Evolutionary conservation across 2,329 filamentous ascomycete species (phyloP).

Genomic region (Zasmidium cellare): DNA sequence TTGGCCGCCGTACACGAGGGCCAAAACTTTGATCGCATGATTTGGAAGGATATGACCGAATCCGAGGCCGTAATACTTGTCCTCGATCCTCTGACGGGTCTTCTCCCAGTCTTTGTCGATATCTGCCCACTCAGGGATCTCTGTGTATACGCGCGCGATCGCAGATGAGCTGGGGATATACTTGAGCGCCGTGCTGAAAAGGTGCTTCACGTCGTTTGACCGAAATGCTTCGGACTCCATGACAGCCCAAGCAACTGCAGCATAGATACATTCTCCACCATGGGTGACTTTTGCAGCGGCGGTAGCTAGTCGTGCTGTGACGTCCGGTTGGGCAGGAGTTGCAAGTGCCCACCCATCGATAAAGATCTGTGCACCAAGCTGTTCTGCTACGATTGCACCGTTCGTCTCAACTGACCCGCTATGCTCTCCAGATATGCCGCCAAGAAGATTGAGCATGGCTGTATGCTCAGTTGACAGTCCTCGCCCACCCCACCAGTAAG

Average conservation of each 20-base stretch:
- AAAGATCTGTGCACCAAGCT: conserved; percentile 6
- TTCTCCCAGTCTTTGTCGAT: neutral
- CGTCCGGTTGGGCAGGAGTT: neutral
- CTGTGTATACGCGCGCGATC: neutral
- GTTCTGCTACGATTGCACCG: conserved; percentile 1
- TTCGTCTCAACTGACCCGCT: conserved; percentile 2
- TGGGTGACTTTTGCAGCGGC: conserved; percentile 5
- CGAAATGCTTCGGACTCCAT: conserved; percentile 7
- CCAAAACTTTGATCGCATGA: conserved; percentile 2
- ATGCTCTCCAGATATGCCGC: neutral
- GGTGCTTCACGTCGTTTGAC: neutral
- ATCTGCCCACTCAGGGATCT: neutral
- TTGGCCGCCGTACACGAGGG: conserved; percentile 3
- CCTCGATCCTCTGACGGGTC: conserved; percentile 4
- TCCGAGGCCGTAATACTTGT: neutral
- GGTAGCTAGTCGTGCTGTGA: neutral
- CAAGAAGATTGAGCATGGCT: conserved; percentile 1
- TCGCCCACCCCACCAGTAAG: conserved; percentile 6
- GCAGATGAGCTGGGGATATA: neutral
- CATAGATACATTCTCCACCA: conserved; percentile 4
- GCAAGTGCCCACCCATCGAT: conserved; percentile 7
- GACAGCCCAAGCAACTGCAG: conserved; percentile 1
- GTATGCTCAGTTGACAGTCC: conserved; percentile 5
- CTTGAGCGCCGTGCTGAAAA: neutral
- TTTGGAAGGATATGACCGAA: conserved; percentile 5